These are phyloP conservation scores for Penicillium paxilli DNA, from an alignment of 495 filamentous ascomycete species.

Conservation along the genomic window DNA sequence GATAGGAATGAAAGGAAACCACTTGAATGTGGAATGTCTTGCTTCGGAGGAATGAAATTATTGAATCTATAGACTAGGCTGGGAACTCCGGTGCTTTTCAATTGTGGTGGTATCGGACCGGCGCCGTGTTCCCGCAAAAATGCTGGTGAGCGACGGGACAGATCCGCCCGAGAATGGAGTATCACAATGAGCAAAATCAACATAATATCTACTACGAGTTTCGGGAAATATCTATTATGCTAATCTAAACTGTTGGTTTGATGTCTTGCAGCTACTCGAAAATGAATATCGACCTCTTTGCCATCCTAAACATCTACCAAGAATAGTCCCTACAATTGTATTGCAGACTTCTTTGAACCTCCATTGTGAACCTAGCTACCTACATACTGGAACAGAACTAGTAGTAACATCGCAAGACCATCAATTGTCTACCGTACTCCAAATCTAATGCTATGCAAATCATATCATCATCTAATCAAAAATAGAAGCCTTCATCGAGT, in stretches of 20 bases:
- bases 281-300: no score
- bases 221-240: no score
- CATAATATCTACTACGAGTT: no score
- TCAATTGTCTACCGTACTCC: slow-evolving; percentile 2
- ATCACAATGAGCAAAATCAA: neutral
- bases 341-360: no score
- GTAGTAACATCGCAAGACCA: neutral
- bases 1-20: neutral
- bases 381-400: no score
- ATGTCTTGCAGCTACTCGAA: no score
- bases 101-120: neutral
- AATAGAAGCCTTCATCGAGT: slow-evolving; percentile 36
- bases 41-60: neutral
- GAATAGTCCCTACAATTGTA: no score
- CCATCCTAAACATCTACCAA: no score
- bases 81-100: neutral
- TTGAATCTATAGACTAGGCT: neutral
- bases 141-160: neutral
- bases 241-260: no score
- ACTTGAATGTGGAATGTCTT: neutral
- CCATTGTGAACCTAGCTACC: no score
- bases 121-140: neutral
- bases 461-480: slow-evolving; percentile 26
- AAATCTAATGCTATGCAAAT: slow-evolving; percentile 8
- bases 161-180: neutral